Base-by-base conservation (phyloP, 2,329 filamentous ascomycete genomes). In the Aspergillus hortae region DNA sequence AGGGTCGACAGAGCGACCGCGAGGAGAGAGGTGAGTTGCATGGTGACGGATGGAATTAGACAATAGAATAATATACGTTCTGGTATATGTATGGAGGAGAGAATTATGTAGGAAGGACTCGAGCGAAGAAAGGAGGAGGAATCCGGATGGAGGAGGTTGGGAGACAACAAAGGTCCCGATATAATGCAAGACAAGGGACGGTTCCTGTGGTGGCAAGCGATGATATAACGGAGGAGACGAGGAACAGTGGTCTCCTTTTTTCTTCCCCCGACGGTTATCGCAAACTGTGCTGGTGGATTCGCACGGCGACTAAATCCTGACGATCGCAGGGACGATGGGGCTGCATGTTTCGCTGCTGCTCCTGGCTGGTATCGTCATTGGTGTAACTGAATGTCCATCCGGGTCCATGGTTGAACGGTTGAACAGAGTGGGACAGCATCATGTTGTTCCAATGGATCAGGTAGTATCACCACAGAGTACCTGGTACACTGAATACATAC, bases 1-100 rank as follows among this genome's bases (percentile, higher is more conserved):
- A 63, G 44, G 42, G 58, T 46, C 41, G 66, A 63, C 25, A 70
- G 51, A 33, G 54, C 52, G 40, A 63, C 38, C 14, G 64, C 51
- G 52, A 68, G 46, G 52, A 64, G 14, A 9, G 60, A 52, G 14
- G 59, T 51, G 54, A 70, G 52, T 47, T 67, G 66, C 67, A 70
- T 70, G 46, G 30, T 63, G 54, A 27, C 41, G 41, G 35, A 45
- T 55, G 15, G 35, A 38, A 38, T 38, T 17, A 38, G 12, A 38
- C 35, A 38, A 38, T 38, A 17, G 5, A n/a, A 4, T 38, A 23
- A 23, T 23, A 23, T 23, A 23, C 15, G 35, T n/a, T n/a, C 14
- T 4, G 35, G 35, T 38, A 38, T 38, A 11, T 38, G 35, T 14
- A 17, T 38, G 14, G 14, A 17, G 11, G 15, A 14, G 35, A 15